Base-by-base conservation (phyloP, 352 stramenopile species). In the Phytophthora citrophthora region DNA sequence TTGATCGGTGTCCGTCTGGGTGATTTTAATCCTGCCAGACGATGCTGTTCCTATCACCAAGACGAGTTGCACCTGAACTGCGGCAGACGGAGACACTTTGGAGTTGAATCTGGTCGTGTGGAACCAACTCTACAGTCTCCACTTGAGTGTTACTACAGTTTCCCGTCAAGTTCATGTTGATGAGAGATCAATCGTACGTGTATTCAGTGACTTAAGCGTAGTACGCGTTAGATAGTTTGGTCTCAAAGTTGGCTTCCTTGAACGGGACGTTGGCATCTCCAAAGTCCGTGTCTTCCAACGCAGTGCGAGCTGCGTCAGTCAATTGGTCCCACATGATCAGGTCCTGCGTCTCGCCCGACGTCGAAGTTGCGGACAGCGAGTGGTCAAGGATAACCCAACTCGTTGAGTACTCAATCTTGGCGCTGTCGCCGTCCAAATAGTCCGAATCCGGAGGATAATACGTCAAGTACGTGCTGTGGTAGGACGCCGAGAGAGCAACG, bases 171-270 rank as follows among this genome's bases (percentile, higher is more conserved):
- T 32, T 11, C 29, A 3, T 32, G 29, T 32, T 3, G 29, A 32
- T 11, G 29, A 32, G 29, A 32, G 29, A 41, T 16, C 12, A 39
- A 39, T 39, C 34, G 15, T 41, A 41, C 10, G 6, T 41, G 36
- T 41, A 41, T 41, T 41, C 36, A 20, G n/a, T n/a, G 5, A 50
- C 23, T 34, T 62, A 62, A 1, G 54, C 44, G 43, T 64, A 64
- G 46, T 64, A 64, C 0, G 56, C 56, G 0, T 59, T 46, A 2
- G 45, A 46, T 0, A 72, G 4, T n/a, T 76, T 76, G 15, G 53
- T 46, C 4, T 40, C 39, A n/a, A 77, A 70, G 57, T 70, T 74
- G 7, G 36, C 54, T 10, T 74, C 59, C 52, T 76, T 77, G 47
- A 74, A 64, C n/a, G 69, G 69, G 9, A 73, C 68, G n/a, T 58